These are phyloP conservation scores for Rhodotorula toruloides DNA, from an alignment of 768 basidiomycete species.

Conservation along the genomic window DNA sequence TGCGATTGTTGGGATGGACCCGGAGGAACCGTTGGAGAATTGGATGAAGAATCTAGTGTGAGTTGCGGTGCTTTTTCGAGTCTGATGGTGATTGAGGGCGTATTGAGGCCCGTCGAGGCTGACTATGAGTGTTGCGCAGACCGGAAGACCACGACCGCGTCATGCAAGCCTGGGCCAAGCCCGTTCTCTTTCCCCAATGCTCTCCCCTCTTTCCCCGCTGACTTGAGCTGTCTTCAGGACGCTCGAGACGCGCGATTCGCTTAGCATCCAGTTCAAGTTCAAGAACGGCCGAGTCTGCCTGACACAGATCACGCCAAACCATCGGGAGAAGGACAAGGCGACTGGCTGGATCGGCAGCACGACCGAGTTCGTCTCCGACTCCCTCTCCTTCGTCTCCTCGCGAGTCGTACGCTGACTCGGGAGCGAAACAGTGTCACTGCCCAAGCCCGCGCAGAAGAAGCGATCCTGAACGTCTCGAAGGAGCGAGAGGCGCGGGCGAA, in stretches of 20 bases:
- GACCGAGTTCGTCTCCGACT: slow-evolving; percentile 9
- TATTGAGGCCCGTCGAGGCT: too few relatives aligned
- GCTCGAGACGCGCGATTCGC: slow-evolving; percentile 7
- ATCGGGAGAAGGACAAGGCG: background rate
- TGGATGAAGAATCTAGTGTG: too few relatives aligned
- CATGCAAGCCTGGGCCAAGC: background rate
- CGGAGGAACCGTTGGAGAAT: background rate
- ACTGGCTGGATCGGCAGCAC: slow-evolving; percentile 23
- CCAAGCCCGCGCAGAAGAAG: slow-evolving; percentile 17
- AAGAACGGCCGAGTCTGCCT: slow-evolving; percentile 13
- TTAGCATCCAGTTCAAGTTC: slow-evolving; percentile 24
- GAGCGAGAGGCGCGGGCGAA: slow-evolving; percentile 40
- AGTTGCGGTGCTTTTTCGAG: too few relatives aligned
- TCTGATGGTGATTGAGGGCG: too few relatives aligned
- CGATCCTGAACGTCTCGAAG: slow-evolving; percentile 6
- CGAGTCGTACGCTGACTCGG: too few relatives aligned
- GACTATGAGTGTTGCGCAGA: too few relatives aligned
- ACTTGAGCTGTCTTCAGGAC: background rate
- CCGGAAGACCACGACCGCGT: slow-evolving; percentile 11
- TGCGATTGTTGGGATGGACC: background rate
- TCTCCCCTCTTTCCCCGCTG: too few relatives aligned
- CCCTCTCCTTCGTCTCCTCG: too few relatives aligned
- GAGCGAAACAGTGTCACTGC: background rate
- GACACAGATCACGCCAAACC: slow-evolving; percentile 2
- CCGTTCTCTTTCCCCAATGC: background rate